phyloP scores from a whole-genome alignment of 768 basidiomycete species.

The Ramaria rubella region DNA sequence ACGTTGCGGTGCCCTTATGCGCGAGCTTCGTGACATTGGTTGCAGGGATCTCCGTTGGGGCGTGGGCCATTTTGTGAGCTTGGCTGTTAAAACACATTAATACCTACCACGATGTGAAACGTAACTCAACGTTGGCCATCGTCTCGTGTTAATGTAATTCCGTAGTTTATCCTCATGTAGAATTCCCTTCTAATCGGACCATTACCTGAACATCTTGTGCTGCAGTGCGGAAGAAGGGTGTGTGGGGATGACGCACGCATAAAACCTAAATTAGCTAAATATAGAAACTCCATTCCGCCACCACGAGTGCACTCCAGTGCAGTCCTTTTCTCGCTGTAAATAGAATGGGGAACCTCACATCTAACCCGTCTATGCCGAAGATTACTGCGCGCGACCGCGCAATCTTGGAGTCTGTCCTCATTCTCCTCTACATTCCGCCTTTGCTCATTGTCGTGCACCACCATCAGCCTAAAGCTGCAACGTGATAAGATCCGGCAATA shows the following conservation, averaged over 20 bases:
- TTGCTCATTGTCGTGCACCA: constrained; percentile 16
- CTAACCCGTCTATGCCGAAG: constrained; percentile 57
- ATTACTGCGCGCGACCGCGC: constrained; percentile 92
- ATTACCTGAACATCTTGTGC: too few relatives aligned
- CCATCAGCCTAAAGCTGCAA: constrained; percentile 82
- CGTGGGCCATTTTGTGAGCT: background rate
- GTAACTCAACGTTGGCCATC: too few relatives aligned
- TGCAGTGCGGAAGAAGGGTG: too few relatives aligned
- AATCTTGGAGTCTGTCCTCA: constrained; percentile 77
- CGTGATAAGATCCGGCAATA: constrained; percentile 94
- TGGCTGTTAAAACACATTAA: background rate
- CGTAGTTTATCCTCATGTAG: too few relatives aligned
- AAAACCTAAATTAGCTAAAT: too few relatives aligned
- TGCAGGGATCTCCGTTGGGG: background rate
- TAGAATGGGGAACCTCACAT: background rate
- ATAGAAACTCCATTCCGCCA: too few relatives aligned
- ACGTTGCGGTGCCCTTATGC: background rate
- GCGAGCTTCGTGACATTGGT: background rate
- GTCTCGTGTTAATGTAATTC: too few relatives aligned
- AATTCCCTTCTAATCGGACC: too few relatives aligned
- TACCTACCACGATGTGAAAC: background rate
- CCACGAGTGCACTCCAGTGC: background rate
- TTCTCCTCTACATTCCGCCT: constrained; percentile 10
- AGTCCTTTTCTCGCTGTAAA: background rate
- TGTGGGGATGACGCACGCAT: too few relatives aligned